Conservation (phyloP, 495 filamentous ascomycete species). For the Talaromyces wortmannii region DNA sequence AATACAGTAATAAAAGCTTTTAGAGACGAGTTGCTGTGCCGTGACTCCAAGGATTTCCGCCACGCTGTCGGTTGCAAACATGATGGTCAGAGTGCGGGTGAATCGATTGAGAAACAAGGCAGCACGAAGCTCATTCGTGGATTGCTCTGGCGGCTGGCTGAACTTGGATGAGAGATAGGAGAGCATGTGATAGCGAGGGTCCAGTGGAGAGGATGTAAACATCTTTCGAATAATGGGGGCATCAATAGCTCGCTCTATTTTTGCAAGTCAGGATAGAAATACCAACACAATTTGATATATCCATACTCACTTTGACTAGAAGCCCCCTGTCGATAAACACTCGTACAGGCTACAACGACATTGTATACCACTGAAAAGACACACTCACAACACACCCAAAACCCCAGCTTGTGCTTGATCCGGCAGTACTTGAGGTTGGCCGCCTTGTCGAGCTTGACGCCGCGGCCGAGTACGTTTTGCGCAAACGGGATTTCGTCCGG, state of each 20-base stretch:
- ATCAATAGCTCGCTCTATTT: conserved; percentile 65
- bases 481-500: conserved; percentile 75
- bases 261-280: neutral
- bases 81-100: conserved; percentile 72
- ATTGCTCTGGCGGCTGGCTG: conserved; percentile 51
- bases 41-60: conserved; percentile 63
- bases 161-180: conserved; percentile 81
- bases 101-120: conserved; percentile 86
- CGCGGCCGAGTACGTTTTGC: conserved; percentile 61
- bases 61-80: conserved; percentile 79
- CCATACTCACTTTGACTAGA: conserved; percentile 67
- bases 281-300: neutral
- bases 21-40: conserved; percentile 57
- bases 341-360: conserved; percentile 79
- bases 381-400: conserved; percentile 80
- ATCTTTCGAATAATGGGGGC: conserved; percentile 72
- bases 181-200: conserved; percentile 88
- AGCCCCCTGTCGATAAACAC: conserved; percentile 62
- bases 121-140: conserved; percentile 68
- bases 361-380: conserved; percentile 86
- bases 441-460: conserved; percentile 75
- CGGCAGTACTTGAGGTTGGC: conserved; percentile 76
- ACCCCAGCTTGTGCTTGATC: conserved; percentile 59
- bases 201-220: conserved; percentile 74
- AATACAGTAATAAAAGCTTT: conserved; percentile 78